Conservation (phyloP, 2,329 filamentous ascomycete species). For the Raffaelea albimanens region DNA sequence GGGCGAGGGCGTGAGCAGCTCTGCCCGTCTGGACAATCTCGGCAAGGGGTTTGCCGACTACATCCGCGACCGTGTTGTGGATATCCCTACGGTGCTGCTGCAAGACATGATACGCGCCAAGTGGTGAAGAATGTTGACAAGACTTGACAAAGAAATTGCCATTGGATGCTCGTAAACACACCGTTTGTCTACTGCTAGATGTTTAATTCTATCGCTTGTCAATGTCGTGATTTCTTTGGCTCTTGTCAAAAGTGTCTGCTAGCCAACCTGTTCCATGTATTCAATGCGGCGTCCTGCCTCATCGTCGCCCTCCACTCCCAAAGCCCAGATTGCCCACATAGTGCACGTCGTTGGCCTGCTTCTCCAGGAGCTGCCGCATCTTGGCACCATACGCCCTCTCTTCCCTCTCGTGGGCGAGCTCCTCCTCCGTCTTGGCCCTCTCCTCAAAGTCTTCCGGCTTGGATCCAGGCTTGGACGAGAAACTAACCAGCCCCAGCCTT, state of each 20-base stretch:
- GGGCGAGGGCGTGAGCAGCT: neutral
- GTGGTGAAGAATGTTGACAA: too few species aligned
- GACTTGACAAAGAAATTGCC: too few species aligned
- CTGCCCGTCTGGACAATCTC: neutral
- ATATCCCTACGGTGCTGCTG: too few species aligned
- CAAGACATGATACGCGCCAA: too few species aligned
- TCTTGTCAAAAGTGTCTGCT: neutral
- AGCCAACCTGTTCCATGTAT: too few species aligned
- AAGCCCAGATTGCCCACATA: slow-evolving; percentile 60
- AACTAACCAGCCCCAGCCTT: slow-evolving; percentile 62
- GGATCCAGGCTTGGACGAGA: slow-evolving; percentile 43
- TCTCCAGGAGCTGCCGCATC: slow-evolving; percentile 67
- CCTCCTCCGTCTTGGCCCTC: slow-evolving; percentile 31
- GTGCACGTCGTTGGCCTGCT: slow-evolving; percentile 69
- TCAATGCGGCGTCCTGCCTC: too few species aligned
- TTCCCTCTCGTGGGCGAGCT: slow-evolving; percentile 40
- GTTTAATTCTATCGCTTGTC: too few species aligned
- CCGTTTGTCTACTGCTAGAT: too few species aligned
- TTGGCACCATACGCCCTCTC: slow-evolving; percentile 54
- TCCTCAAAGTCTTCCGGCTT: slow-evolving; percentile 41
- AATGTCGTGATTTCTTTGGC: too few species aligned
- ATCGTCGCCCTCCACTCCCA: slow-evolving; percentile 16
- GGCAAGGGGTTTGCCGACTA: slow-evolving; percentile 1
- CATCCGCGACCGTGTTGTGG: too few species aligned
- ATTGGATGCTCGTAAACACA: too few species aligned